A percentile compares a stretch with the other conserved stretches of the same genome.
phyloP scores from a whole-genome alignment of 2,329 filamentous ascomycete genomes.

The Blastomyces percursus region DNA sequence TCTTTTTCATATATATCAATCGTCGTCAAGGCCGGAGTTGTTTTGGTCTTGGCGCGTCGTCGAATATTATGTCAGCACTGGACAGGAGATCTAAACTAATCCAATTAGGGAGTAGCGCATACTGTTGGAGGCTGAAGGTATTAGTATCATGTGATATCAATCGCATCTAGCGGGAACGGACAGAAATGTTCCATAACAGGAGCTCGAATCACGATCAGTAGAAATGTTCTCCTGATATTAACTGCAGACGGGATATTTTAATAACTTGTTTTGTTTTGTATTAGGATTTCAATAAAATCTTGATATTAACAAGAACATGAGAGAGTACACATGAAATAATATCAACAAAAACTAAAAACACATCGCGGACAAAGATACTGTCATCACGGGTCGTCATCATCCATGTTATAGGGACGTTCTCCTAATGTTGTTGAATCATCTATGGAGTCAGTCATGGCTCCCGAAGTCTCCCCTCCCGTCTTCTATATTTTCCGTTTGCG shows the following conservation, averaged over 20 bases:
- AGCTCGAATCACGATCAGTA: too few species aligned
- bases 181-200: neutral
- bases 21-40: neutral
- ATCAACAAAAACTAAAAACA: neutral
- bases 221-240: too few species aligned
- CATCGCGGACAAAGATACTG: neutral
- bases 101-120: neutral
- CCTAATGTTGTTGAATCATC: neutral
- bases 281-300: neutral
- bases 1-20: neutral
- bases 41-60: slow-evolving; percentile 9
- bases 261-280: neutral
- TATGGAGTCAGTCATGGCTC: neutral
- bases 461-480: neutral
- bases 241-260: neutral
- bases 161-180: neutral
- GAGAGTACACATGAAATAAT: neutral
- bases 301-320: neutral
- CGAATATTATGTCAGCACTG: neutral
- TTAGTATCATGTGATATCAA: neutral
- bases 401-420: neutral
- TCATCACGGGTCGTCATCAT: neutral
- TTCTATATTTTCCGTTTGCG: neutral
- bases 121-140: too few species aligned
- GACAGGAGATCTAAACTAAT: neutral